Base-by-base conservation (phyloP, 352 stramenopile species). In the Aphanomyces invadans region DNA sequence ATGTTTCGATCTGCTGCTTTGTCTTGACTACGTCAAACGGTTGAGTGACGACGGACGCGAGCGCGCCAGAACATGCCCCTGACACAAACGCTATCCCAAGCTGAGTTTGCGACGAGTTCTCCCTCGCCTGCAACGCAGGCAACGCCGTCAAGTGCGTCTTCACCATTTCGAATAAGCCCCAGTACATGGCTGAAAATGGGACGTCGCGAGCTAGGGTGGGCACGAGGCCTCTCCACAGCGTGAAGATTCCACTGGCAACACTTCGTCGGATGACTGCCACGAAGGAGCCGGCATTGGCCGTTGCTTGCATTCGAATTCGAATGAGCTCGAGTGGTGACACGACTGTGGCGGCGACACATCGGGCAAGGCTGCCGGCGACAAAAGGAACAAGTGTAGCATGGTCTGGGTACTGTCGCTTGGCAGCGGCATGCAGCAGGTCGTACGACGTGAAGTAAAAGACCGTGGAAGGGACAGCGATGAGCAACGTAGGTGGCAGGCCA, bases 1-100 rank as follows among this genome's bases (percentile, higher is more conserved):
- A 89, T 11, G 80, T 70, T 32, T 81, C 73, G 19, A 90, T 75
- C 68, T 95, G 85, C 48, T 78, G 74, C 17, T 92, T 79, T 12
- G 92, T 98, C 75, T 98, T 98, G 71, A 98, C 74, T 54, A 98
- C 92, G 74, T 98, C 94, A 65, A 98, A 95, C 31, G 95, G 94
- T 11, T 96, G 97, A 10, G 93, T 98, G n/a, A 78, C 70, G 15
- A 92, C 71, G 3, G 92, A 92, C 31, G 95, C 90, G 31, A 98
- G 73, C 0, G 86, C 71, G 39, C 93, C 92, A 0, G 88, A 82
- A 5, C 77, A 65, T 32, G 92, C 75, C 10, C 92, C 91, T 49
- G 88, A 85, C 2, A 96, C 49, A 53, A 98, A 91, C 11, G 90
- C 81, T 33, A 92, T 77, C 0, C 68, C 70, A 7, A 89, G 74